Evolutionary conservation across 305 asterid genomes (phyloP).

Genomic region (Fraxinus albicans): DNA sequence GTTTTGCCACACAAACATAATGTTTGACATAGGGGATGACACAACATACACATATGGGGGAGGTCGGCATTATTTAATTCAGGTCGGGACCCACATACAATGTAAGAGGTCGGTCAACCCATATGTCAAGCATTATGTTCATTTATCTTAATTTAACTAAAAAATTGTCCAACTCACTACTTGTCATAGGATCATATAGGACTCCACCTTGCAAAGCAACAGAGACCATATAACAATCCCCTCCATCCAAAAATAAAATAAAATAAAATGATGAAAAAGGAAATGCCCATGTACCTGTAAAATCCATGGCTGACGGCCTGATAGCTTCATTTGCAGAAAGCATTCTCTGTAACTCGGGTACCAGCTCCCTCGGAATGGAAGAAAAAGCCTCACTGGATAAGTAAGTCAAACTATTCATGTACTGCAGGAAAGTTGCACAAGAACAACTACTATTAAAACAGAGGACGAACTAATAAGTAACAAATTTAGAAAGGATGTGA

Average conservation of each 20-base stretch:
- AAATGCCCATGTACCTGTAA: constrained; percentile 53
- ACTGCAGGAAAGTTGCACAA: constrained; percentile 59
- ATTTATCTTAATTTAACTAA: too few species aligned
- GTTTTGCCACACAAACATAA: too few species aligned
- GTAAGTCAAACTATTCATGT: constrained; percentile 86
- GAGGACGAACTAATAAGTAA: constrained; percentile 13
- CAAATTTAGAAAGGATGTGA: constrained; percentile 8
- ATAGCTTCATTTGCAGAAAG: constrained; percentile 69
- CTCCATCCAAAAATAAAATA: not conserved
- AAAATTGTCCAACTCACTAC: not conserved
- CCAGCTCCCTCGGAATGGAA: constrained; percentile 75
- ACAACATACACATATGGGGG: too few species aligned
- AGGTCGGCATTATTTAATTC: too few species aligned
- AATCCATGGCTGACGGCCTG: constrained; percentile 84
- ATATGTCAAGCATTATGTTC: too few species aligned
- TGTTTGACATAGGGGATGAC: too few species aligned
- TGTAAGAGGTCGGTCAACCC: too few species aligned
- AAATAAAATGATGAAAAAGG: not conserved
- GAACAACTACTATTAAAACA: constrained; percentile 27
- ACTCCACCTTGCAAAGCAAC: not conserved
- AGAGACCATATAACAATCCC: not conserved
- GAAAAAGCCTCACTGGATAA: constrained; percentile 79
- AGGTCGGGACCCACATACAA: too few species aligned
- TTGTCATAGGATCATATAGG: not conserved
- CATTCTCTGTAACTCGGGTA: constrained; percentile 83